These are phyloP conservation scores for Exophiala bonariae DNA, from an alignment of 2,329 filamentous ascomycete species.

Conservation along the genomic window DNA sequence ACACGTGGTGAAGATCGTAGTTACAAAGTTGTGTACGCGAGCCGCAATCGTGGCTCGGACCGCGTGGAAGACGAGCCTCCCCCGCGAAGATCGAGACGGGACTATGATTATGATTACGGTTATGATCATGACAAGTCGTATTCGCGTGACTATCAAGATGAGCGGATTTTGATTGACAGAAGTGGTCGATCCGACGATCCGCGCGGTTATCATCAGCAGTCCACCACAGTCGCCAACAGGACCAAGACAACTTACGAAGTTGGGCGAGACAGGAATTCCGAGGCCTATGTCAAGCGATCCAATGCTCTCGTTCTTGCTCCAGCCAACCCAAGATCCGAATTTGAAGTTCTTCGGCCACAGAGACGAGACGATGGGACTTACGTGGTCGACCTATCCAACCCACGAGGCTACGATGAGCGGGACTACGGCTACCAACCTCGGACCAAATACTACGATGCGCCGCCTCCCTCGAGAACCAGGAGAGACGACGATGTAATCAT, in stretches of 20 bases:
- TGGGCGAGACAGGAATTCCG: slow-evolving; percentile 19
- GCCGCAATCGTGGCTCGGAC: slow-evolving; percentile 11
- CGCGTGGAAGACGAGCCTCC: slow-evolving; percentile 3
- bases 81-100: slow-evolving; percentile 8
- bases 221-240: background rate
- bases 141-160: slow-evolving; percentile 17
- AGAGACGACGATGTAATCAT: slow-evolving; percentile 12
- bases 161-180: slow-evolving; percentile 15
- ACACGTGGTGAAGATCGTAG: slow-evolving; percentile 19
- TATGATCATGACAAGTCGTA: slow-evolving; percentile 9
- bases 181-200: slow-evolving; percentile 5
- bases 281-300: slow-evolving; percentile 19
- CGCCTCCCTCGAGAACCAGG: background rate
- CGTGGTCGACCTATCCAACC: slow-evolving; percentile 14
- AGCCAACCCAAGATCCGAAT: slow-evolving; percentile 14
- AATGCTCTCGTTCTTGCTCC: slow-evolving; percentile 17
- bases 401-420: slow-evolving; percentile 11
- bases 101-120: slow-evolving; percentile 17
- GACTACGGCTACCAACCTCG: background rate
- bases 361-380: slow-evolving; percentile 20
- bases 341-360: slow-evolving; percentile 22
- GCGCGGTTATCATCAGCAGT: slow-evolving; percentile 1
- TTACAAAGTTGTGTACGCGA: slow-evolving; percentile 24
- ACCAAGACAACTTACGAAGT: slow-evolving; percentile 22
- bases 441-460: slow-evolving; percentile 5